Conservation (phyloP, 192 early-diverging fungal species). For the Coemansia sp. region DNA sequence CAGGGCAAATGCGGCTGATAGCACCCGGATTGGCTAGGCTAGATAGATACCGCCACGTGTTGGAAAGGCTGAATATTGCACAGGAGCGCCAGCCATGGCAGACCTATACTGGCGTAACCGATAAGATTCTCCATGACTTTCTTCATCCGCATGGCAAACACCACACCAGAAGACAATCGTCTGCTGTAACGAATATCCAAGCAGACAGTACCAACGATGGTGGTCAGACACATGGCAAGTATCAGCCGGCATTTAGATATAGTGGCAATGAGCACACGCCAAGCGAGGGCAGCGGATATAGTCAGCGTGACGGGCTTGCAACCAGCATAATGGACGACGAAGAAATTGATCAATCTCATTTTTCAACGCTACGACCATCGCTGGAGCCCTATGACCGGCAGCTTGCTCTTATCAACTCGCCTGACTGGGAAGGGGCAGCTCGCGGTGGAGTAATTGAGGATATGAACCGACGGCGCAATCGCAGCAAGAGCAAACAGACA, state of each 20-base stretch:
- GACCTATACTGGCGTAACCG: conserved; percentile 33
- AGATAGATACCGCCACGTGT: conserved; percentile 27
- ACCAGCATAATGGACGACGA: not conserved
- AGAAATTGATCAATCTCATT: conserved; percentile 4
- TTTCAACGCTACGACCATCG: conserved; percentile 29
- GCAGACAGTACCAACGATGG: not conserved
- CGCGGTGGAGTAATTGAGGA: conserved; percentile 12
- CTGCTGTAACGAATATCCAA: not conserved
- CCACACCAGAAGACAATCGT: not conserved
- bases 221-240: not conserved
- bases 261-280: not conserved
- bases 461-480: not conserved
- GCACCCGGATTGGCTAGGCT: conserved; percentile 38
- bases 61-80: conserved; percentile 33
- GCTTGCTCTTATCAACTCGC: conserved; percentile 32
- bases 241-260: not conserved
- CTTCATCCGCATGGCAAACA: not conserved
- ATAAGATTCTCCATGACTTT: conserved; percentile 24
- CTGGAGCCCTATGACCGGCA: conserved; percentile 25
- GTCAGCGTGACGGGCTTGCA: not conserved
- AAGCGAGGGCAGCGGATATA: conserved; percentile 8
- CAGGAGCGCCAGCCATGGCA: conserved; percentile 29
- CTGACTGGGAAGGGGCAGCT: conserved; percentile 8
- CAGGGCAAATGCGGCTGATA: conserved; percentile 51
- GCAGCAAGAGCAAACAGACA: conserved; percentile 1